Percentiles rank a stretch among this genome's conserved stretches.
Conservation (phyloP, 352 stramenopile species). For the Globisporangium rhizosaccharum region DNA sequence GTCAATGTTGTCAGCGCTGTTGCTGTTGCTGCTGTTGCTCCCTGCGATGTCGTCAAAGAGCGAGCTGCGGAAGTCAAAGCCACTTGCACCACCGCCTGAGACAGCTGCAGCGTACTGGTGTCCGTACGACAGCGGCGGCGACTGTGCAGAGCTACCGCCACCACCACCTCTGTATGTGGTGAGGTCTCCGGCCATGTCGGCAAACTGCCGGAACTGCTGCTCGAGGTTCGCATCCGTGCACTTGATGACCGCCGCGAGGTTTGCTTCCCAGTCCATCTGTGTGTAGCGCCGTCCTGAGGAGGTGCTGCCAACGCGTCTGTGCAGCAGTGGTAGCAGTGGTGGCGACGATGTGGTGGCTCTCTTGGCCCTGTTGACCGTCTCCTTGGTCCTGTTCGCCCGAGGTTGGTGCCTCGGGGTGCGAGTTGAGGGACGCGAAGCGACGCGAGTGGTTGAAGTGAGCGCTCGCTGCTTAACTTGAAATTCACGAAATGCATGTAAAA, state of each 20-base stretch:
- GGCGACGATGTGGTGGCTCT: too few relatives aligned
- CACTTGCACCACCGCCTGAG: neutral
- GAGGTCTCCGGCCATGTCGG: conserved; percentile 30
- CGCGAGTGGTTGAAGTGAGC: too few relatives aligned
- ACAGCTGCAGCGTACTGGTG: neutral
- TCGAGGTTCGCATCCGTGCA: conserved; percentile 72
- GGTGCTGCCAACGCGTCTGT: neutral
- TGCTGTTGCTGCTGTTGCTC: neutral
- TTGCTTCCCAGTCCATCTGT: conserved; percentile 27
- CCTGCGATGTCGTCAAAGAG: neutral
- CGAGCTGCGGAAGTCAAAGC: conserved; percentile 1
- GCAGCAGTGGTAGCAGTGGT: neutral
- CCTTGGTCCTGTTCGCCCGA: too few relatives aligned
- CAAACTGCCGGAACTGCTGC: conserved; percentile 70
- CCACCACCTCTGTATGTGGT: neutral
- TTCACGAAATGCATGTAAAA: too few relatives aligned
- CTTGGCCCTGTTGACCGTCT: too few relatives aligned
- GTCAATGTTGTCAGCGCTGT: conserved; percentile 21
- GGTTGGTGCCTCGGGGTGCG: too few relatives aligned
- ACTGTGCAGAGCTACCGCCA: neutral
- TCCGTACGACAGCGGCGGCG: neutral
- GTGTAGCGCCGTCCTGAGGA: too few relatives aligned
- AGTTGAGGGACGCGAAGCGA: too few relatives aligned
- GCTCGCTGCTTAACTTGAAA: too few relatives aligned
- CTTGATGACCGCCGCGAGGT: conserved; percentile 77